Base-by-base conservation (phyloP, 192 early-diverging fungal species). In the Mortierella claussenii region DNA sequence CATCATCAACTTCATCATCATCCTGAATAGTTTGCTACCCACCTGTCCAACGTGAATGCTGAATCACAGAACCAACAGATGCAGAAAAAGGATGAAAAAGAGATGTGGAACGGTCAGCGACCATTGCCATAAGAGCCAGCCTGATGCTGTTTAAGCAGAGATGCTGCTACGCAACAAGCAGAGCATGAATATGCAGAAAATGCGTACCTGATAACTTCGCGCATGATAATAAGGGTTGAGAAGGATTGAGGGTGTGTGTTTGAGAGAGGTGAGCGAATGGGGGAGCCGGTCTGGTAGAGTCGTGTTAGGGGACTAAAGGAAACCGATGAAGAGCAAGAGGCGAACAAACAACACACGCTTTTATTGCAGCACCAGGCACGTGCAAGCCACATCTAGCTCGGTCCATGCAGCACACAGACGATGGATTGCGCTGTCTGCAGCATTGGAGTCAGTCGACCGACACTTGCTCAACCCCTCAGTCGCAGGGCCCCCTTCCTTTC, bases 21-120 rank as follows among this genome's bases (percentile, higher is more conserved):
- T n/a, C n/a, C n/a, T n/a, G n/a, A n/a, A n/a, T n/a, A n/a, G 20
- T 45, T 45, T 30, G 17, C 30, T n/a, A 64, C 69, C 59, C 60
- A 74, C 69, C 69, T 76, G 73, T 67, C 73, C 73, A 59, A 76
- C 73, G 53, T 76, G 73, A 53, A 76, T 66, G 32, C 57, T 60
- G 43, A 28, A n/a, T 24, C n/a, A n/a, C n/a, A n/a, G n/a, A n/a
- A n/a, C n/a, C n/a, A n/a, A n/a, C n/a, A n/a, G n/a, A n/a, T n/a
- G n/a, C n/a, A n/a, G n/a, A n/a, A n/a, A n/a, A n/a, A n/a, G n/a
- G n/a, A 33, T 21, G 32, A 34, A 54, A 23, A 31, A 23, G 28
- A 23, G n/a, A 15, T 34, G 37, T 40, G 13, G n/a, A n/a, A n/a
- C n/a, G n/a, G n/a, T n/a, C n/a, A n/a, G n/a, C n/a, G n/a, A n/a